phyloP scores from a whole-genome alignment of 2,329 filamentous ascomycete species.

The Grosmannia huntii region DNA sequence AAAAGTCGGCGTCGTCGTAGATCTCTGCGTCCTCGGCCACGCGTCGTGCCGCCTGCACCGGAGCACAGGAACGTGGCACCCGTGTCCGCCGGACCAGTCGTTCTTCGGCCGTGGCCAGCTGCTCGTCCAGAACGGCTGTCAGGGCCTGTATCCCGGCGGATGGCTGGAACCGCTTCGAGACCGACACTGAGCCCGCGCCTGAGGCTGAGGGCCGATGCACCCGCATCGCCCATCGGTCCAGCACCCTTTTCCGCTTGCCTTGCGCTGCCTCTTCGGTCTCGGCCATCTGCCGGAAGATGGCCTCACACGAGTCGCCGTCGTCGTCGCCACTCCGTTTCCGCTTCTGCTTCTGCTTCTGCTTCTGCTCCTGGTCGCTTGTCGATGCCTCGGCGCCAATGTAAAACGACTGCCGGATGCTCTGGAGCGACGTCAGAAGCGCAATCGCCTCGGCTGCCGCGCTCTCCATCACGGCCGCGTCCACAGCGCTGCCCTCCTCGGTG shows the following conservation, averaged over 20 bases:
- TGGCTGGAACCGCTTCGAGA: slow-evolving; percentile 41
- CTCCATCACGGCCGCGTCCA: slow-evolving; percentile 36
- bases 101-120: slow-evolving; percentile 44
- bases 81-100: slow-evolving; percentile 57
- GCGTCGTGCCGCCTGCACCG: slow-evolving; percentile 48
- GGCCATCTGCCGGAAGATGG: slow-evolving; percentile 62
- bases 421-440: slow-evolving; percentile 65
- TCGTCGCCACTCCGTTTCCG: no score
- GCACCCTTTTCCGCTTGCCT: slow-evolving; percentile 52
- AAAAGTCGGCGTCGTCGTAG: slow-evolving; percentile 93
- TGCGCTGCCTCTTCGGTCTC: slow-evolving; percentile 47
- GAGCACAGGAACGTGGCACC: slow-evolving; percentile 64
- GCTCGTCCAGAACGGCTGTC: slow-evolving; percentile 54
- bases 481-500: slow-evolving; percentile 15
- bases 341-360: slow-evolving; percentile 14
- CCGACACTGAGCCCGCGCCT: slow-evolving; percentile 24
- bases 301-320: slow-evolving; percentile 31
- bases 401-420: slow-evolving; percentile 53
- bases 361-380: slow-evolving; percentile 25
- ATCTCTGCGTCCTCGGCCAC: slow-evolving; percentile 47
- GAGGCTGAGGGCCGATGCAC: slow-evolving; percentile 42
- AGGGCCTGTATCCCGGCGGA: slow-evolving; percentile 44
- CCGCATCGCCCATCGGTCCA: slow-evolving; percentile 87
- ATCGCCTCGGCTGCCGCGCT: slow-evolving; percentile 32
- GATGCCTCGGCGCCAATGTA: slow-evolving; percentile 25